phyloP scores from a whole-genome alignment of 2,329 filamentous ascomycete species.

The Curvularia sp. region DNA sequence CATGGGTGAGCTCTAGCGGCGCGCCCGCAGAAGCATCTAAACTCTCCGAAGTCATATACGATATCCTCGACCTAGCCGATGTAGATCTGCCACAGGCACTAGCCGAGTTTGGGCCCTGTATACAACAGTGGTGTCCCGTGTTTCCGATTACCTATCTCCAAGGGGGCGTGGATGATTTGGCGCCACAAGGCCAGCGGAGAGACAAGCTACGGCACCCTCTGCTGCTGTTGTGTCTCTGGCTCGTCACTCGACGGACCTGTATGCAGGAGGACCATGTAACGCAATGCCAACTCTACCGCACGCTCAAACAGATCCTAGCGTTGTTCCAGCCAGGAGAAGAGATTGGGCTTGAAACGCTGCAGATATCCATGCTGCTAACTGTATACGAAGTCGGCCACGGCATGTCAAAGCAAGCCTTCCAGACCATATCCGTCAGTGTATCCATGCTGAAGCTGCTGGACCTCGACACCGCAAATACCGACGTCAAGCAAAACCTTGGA shows the following conservation, averaged over 20 bases:
- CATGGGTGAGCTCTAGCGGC: conserved; percentile 9
- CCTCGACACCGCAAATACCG: not conserved
- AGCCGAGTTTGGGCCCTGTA: conserved; percentile 20
- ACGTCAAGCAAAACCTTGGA: not conserved
- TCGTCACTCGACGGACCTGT: conserved; percentile 14
- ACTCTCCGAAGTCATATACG: conserved; percentile 12
- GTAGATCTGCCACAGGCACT: conserved; percentile 10
- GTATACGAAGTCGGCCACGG: conserved; percentile 24
- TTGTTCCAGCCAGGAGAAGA: not conserved
- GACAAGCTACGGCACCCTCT: conserved; percentile 11
- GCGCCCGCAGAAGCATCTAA: not conserved
- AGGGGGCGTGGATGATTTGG: conserved; percentile 6
- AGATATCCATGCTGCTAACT: conserved; percentile 15
- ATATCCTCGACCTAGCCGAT: conserved; percentile 7
- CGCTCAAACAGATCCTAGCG: conserved; percentile 19
- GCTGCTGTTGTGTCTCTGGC: conserved; percentile 15
- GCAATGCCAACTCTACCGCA: conserved; percentile 14
- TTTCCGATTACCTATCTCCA: conserved; percentile 15
- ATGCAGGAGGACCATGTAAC: conserved; percentile 6
- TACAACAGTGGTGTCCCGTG: conserved; percentile 29
- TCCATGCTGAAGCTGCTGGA: conserved; percentile 13
- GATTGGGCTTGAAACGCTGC: conserved; percentile 9
- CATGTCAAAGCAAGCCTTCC: conserved; percentile 14
- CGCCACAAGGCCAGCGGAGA: conserved; percentile 1
- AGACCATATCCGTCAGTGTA: conserved; percentile 13